These are phyloP conservation scores for Elsinoe batatas DNA, from an alignment of 2,329 filamentous ascomycete species.

Conservation along the genomic window DNA sequence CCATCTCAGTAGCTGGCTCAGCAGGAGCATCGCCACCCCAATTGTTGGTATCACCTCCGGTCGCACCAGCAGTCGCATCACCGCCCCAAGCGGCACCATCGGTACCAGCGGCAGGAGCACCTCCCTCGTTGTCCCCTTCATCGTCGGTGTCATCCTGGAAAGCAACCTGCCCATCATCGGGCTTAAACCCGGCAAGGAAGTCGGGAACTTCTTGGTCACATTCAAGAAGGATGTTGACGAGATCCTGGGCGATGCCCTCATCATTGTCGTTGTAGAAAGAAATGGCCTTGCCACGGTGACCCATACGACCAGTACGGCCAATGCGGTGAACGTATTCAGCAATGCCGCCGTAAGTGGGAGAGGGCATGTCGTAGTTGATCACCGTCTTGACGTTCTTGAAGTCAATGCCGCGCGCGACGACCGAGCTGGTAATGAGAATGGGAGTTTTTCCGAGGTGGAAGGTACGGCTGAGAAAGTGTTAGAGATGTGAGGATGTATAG, in stretches of 20 bases:
- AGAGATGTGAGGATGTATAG: not conserved
- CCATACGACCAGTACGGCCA: conserved; percentile 89
- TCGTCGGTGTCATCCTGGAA: conserved; percentile 47
- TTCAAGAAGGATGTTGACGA: conserved; percentile 76
- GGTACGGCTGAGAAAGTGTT: conserved; percentile 43
- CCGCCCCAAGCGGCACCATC: conserved; percentile 18
- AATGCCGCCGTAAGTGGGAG: conserved; percentile 67
- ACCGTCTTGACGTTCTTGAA: conserved; percentile 80
- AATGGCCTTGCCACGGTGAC: conserved; percentile 72
- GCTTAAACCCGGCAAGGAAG: conserved; percentile 59
- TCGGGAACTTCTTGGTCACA: conserved; percentile 69
- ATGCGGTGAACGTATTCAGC: conserved; percentile 92
- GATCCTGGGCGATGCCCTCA: conserved; percentile 57
- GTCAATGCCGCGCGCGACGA: conserved; percentile 82
- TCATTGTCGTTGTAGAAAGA: conserved; percentile 81
- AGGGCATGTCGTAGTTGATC: conserved; percentile 86
- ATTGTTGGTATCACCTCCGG: conserved; percentile 17
- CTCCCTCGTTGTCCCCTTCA: conserved; percentile 25
- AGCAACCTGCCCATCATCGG: conserved; percentile 42
- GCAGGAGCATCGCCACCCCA: not conserved
- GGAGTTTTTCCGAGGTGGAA: conserved; percentile 69
- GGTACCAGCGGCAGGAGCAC: conserved; percentile 12
- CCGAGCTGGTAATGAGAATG: conserved; percentile 75
- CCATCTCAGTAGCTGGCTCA: not conserved
- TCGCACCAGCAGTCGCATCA: conserved; percentile 11